phyloP scores from a whole-genome alignment of 345 rosid species.

The Viola odorata region DNA sequence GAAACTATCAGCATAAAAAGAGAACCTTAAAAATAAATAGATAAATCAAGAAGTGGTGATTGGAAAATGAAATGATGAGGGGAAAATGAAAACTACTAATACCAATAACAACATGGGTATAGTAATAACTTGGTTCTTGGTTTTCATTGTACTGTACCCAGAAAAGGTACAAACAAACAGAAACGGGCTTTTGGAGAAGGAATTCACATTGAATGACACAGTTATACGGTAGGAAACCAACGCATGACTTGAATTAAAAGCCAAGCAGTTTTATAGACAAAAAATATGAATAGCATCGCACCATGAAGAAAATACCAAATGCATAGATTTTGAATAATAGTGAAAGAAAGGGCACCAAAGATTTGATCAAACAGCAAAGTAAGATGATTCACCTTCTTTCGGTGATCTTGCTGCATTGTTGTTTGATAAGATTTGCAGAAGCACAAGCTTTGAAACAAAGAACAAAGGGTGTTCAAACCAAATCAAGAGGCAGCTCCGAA shows the following conservation, averaged over 20 bases:
- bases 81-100: too few relatives aligned
- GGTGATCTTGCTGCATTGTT: conserved; percentile 69
- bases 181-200: too few relatives aligned
- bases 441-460: not conserved
- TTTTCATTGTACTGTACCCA: too few relatives aligned
- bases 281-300: not conserved
- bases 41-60: too few relatives aligned
- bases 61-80: too few relatives aligned
- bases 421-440: conserved; percentile 9
- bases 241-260: conserved; percentile 3
- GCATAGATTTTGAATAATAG: not conserved
- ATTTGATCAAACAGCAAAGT: not conserved
- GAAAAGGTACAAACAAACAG: too few relatives aligned
- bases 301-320: conserved; percentile 1
- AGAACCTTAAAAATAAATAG: too few relatives aligned
- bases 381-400: conserved; percentile 56
- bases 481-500: not conserved
- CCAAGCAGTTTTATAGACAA: not conserved
- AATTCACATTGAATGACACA: conserved; percentile 7
- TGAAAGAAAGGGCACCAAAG: not conserved
- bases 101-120: too few relatives aligned
- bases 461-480: not conserved
- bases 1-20: too few relatives aligned
- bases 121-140: too few relatives aligned
- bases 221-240: conserved; percentile 4